A percentile compares a stretch with the other conserved stretches of the same genome.
Evolutionary conservation across 2,329 filamentous ascomycete genomes (phyloP).

Genomic region (Cladosporium sp.): DNA sequence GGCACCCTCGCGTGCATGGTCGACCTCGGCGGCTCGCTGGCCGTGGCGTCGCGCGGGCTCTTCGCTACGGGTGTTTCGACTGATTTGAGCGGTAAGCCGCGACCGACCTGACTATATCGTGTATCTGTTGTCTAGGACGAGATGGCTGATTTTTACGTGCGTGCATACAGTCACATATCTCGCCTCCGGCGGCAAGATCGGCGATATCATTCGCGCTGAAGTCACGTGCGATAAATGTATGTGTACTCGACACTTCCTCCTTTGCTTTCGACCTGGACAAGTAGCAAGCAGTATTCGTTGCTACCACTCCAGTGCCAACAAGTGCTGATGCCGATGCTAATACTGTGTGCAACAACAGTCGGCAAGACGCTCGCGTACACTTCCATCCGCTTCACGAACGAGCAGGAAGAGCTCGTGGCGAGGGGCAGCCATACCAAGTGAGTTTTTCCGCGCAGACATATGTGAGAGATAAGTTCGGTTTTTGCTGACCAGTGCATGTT

Average conservation of each 20-base stretch:
- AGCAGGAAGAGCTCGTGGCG: constrained; percentile 61
- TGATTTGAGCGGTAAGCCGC: constrained; percentile 59
- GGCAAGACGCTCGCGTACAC: constrained; percentile 68
- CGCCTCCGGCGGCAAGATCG: constrained; percentile 63
- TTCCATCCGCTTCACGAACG: constrained; percentile 62
- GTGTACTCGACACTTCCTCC: background rate
- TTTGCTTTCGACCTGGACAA: background rate
- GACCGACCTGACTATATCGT: background rate
- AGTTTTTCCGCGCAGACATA: constrained; percentile 14
- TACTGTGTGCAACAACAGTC: constrained; percentile 43
- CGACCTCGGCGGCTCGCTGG: constrained; percentile 66
- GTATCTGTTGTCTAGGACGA: background rate
- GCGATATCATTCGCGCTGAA: constrained; percentile 55
- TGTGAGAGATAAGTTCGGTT: too few species aligned
- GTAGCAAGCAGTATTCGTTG: too few species aligned
- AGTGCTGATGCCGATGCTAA: too few species aligned
- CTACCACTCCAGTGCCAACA: too few species aligned
- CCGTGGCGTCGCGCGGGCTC: constrained; percentile 65
- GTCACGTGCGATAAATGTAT: constrained; percentile 66
- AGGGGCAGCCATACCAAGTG: constrained; percentile 69
- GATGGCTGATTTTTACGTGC: background rate
- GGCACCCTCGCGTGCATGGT: constrained; percentile 77
- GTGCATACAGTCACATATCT: constrained; percentile 60
- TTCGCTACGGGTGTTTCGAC: constrained; percentile 69
- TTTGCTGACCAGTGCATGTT: background rate